These are phyloP conservation scores for Chrysanthemum lavandulifolium DNA, from an alignment of 129 eudicot genomes.

Conservation along the genomic window DNA sequence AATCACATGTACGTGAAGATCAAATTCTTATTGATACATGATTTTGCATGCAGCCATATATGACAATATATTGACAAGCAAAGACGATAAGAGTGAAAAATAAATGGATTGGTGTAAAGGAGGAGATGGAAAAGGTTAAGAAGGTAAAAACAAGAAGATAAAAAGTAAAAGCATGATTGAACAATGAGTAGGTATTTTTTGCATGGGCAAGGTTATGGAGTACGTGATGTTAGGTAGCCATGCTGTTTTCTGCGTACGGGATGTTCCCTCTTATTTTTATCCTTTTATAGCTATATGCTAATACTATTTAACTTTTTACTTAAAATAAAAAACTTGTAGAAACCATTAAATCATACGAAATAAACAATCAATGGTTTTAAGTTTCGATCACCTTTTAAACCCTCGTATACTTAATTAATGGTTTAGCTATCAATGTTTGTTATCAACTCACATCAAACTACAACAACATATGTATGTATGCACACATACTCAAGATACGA, in stretches of 20 bases:
- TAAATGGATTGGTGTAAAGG: constrained; percentile 17
- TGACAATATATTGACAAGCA: too few species aligned
- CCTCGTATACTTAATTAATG: too few species aligned
- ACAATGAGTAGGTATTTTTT: constrained; percentile 35
- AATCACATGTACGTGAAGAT: too few species aligned
- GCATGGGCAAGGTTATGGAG: constrained; percentile 36
- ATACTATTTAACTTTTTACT: too few species aligned
- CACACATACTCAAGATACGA: too few species aligned
- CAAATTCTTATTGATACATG: too few species aligned
- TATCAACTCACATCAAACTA: background rate
- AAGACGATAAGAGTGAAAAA: background rate
- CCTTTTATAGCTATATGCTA: background rate
- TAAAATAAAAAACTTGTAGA: too few species aligned
- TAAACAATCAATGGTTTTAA: background rate
- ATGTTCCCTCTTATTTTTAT: constrained; percentile 9
- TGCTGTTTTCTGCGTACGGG: constrained; percentile 21
- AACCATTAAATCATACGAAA: too few species aligned
- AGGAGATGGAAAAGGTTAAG: constrained; percentile 25
- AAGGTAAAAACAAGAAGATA: constrained; percentile 28
- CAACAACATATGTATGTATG: too few species aligned
- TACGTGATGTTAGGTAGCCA: constrained; percentile 35
- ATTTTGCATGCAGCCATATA: too few species aligned
- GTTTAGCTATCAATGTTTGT: background rate
- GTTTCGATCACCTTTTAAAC: background rate
- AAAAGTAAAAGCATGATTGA: constrained; percentile 18